phyloP scores from a whole-genome alignment of 768 basidiomycete species.

The Suillus subaureus region DNA sequence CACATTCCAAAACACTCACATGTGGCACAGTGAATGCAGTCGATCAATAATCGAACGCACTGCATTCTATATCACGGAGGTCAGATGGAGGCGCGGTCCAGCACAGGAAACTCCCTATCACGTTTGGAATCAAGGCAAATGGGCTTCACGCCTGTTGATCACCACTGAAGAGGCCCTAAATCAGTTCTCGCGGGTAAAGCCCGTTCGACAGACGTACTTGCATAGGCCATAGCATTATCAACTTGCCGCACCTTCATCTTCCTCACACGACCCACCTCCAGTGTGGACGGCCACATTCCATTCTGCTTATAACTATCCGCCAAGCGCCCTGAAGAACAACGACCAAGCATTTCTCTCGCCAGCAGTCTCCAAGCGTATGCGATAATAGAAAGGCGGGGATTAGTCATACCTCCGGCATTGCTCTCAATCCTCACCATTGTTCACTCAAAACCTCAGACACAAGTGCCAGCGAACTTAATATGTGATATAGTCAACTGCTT shows the following conservation, averaged over 20 bases:
- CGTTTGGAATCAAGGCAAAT: no score
- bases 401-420: not conserved
- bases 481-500: not conserved
- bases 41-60: no score
- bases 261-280: not conserved
- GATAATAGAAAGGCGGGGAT: not conserved
- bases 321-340: not conserved
- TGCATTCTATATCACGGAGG: no score
- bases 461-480: not conserved
- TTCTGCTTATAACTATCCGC: not conserved
- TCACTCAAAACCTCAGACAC: not conserved
- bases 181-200: not conserved
- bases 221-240: not conserved
- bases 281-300: not conserved
- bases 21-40: no score
- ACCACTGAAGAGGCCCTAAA: not conserved
- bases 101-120: no score
- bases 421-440: not conserved
- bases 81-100: no score
- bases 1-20: no score
- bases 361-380: not conserved
- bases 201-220: no score
- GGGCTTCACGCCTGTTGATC: no score
- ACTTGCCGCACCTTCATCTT: not conserved
- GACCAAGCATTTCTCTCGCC: not conserved